Conservation (phyloP, 768 basidiomycete species). For the Tulasnella sp. region DNA sequence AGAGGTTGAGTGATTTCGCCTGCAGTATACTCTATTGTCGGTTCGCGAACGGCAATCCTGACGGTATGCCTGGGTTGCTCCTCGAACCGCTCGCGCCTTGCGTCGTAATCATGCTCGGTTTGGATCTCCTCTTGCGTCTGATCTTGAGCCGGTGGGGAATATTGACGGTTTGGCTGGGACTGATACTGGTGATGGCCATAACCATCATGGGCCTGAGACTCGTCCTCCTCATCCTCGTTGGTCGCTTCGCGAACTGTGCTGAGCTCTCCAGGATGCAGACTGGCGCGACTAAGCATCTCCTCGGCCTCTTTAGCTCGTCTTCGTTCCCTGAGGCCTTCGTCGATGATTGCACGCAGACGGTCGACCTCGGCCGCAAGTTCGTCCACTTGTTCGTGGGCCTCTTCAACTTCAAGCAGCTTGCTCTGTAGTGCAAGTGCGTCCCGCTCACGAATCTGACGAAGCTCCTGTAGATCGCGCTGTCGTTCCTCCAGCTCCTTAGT, state of each 20-base stretch:
- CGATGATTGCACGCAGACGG: conserved; percentile 76
- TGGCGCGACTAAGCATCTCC: conserved; percentile 19
- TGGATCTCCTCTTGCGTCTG: conserved; percentile 25
- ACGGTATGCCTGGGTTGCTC: neutral
- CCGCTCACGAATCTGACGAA: conserved; percentile 53
- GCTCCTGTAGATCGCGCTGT: conserved; percentile 57
- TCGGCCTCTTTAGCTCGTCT: conserved; percentile 44
- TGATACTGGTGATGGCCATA: conserved; percentile 17
- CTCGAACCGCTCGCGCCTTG: conserved; percentile 9
- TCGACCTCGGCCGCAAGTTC: conserved; percentile 77
- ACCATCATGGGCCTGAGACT: neutral
- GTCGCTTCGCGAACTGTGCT: conserved; percentile 21
- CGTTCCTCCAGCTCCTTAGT: conserved; percentile 68
- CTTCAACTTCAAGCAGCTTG: conserved; percentile 58
- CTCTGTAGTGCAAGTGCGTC: conserved; percentile 51
- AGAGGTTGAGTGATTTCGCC: neutral
- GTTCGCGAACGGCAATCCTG: neutral
- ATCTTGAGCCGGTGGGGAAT: conserved; percentile 4
- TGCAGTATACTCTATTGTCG: conserved; percentile 1
- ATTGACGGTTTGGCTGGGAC: neutral
- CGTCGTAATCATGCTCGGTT: conserved; percentile 27
- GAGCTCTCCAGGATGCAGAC: conserved; percentile 27
- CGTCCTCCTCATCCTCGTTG: conserved; percentile 16
- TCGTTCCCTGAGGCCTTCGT: conserved; percentile 74
- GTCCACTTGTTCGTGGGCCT: conserved; percentile 68